These are phyloP conservation scores for Priceomyces melissophilus DNA, from an alignment of 805 yeast genomes.

Conservation along the genomic window DNA sequence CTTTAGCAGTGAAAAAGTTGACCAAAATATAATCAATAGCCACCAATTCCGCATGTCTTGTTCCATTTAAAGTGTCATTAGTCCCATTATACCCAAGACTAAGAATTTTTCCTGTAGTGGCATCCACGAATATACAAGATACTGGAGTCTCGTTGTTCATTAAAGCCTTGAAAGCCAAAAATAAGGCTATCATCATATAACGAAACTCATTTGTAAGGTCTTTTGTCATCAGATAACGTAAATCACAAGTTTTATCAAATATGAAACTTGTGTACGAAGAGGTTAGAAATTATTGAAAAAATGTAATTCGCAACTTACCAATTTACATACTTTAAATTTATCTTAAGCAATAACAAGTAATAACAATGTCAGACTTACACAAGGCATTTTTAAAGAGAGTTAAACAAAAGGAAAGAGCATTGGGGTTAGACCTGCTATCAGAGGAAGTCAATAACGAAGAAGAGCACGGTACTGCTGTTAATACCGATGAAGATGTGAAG, in stretches of 20 bases:
- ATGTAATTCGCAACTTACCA: neutral
- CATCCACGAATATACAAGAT: constrained; percentile 33
- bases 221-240: neutral
- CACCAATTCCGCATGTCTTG: constrained; percentile 88
- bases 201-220: constrained; percentile 20
- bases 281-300: neutral
- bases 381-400: constrained; percentile 21
- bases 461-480: neutral
- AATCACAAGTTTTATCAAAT: neutral
- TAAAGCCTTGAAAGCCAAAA: constrained; percentile 38
- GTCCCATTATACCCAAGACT: constrained; percentile 85
- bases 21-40: constrained; percentile 53
- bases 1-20: constrained; percentile 18
- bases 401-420: constrained; percentile 20
- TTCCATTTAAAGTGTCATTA: constrained; percentile 79
- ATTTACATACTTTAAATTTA: neutral
- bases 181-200: constrained; percentile 33
- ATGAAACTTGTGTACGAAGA: neutral
- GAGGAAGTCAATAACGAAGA: constrained; percentile 10
- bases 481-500: neutral
- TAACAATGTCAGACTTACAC: constrained; percentile 26
- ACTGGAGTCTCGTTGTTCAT: constrained; percentile 40
- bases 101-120: constrained; percentile 44
- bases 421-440: constrained; percentile 17
- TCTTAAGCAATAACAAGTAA: neutral